Conservation (phyloP, 331 rosid genomes). For the Saraca asoca region DNA sequence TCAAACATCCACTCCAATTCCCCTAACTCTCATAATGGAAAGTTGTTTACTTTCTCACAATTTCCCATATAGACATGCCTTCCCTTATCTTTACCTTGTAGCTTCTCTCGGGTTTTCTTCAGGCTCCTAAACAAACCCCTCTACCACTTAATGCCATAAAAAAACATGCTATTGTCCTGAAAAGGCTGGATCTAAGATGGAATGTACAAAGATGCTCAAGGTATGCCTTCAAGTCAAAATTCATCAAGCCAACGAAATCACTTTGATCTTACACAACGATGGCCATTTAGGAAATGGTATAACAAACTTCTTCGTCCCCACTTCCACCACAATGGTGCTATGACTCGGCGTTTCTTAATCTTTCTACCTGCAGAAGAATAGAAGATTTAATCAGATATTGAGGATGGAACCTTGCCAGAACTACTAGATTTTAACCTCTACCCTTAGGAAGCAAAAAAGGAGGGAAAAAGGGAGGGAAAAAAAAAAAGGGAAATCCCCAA, state of each 20-base stretch:
- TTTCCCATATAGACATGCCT: too few species aligned
- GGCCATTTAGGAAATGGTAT: constrained; percentile 44
- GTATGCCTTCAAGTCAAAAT: constrained; percentile 27
- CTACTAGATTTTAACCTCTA: background rate
- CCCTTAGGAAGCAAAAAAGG: background rate
- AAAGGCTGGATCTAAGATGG: constrained; percentile 5
- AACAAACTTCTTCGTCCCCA: constrained; percentile 52
- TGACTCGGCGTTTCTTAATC: constrained; percentile 42
- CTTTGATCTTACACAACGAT: constrained; percentile 44
- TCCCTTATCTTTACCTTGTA: too few species aligned
- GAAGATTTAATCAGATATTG: constrained; percentile 12
- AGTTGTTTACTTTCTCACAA: too few species aligned
- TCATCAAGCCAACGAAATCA: constrained; percentile 36
- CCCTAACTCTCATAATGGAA: too few species aligned
- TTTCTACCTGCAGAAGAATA: constrained; percentile 47
- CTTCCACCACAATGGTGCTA: constrained; percentile 55
- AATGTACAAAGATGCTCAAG: constrained; percentile 43
- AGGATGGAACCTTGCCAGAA: constrained; percentile 8
- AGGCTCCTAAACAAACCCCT: too few species aligned
- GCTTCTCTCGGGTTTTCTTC: too few species aligned
- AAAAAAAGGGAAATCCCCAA: too few species aligned
- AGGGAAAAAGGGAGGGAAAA: too few species aligned
- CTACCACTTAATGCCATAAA: too few species aligned
- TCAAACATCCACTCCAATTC: too few species aligned
- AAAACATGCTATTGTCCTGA: too few species aligned